Percentiles rank a stretch among this genome's conserved stretches.
These are phyloP conservation scores for Sechiopsis laciniata DNA, from an alignment of 306 rosid species.

Conservation along the genomic window DNA sequence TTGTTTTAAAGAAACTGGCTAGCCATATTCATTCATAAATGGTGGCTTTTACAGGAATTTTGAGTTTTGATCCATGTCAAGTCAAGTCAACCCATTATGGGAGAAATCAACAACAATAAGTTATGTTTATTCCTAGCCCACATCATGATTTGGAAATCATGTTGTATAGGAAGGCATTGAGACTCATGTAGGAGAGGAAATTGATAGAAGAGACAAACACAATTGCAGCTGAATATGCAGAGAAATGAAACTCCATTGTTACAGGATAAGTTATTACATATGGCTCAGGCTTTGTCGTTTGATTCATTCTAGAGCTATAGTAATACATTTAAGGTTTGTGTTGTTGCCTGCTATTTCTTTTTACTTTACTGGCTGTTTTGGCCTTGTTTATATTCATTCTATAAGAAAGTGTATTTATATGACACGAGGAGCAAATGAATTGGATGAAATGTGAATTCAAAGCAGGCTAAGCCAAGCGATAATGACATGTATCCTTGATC, in stretches of 20 bases:
- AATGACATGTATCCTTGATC: too few relatives aligned
- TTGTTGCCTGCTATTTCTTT: neutral
- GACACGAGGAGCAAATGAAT: constrained; percentile 9
- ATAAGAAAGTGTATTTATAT: neutral
- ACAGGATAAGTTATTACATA: neutral
- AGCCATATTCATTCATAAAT: neutral
- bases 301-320: neutral
- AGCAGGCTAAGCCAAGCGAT: neutral
- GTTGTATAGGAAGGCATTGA: too few relatives aligned
- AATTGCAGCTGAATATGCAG: too few relatives aligned
- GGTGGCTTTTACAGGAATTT: constrained; percentile 9
- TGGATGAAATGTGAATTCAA: neutral
- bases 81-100: constrained; percentile 6
- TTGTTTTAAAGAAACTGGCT: neutral
- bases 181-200: too few relatives aligned
- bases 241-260: too few relatives aligned
- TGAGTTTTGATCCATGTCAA: constrained; percentile 6
- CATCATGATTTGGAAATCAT: neutral
- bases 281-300: constrained; percentile 12
- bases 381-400: constrained; percentile 9
- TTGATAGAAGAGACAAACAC: too few relatives aligned
- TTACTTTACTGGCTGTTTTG: neutral
- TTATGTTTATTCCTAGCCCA: constrained; percentile 12
- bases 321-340: neutral
- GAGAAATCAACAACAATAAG: neutral